phyloP scores from a whole-genome alignment of 2,329 filamentous ascomycete genomes.

The Fonsecaea monophora region DNA sequence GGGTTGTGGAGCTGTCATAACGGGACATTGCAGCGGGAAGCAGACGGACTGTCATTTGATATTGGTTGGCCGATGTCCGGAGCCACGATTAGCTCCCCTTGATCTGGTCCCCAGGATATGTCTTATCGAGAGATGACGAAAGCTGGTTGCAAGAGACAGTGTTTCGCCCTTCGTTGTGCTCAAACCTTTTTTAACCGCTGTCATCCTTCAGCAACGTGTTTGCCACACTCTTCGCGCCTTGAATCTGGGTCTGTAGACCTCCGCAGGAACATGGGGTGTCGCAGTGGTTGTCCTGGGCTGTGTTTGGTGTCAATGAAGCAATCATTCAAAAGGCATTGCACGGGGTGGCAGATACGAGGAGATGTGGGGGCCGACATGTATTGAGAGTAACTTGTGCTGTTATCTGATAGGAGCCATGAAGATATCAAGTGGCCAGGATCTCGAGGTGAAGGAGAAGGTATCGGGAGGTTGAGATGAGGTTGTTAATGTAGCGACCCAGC shows the following conservation, averaged over 20 bases:
- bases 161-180: conserved; percentile 6
- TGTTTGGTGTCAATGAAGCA: conserved; percentile 1
- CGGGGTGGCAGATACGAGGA: not conserved
- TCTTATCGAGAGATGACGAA: conserved; percentile 13
- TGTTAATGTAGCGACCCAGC: not conserved
- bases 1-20: conserved; percentile 24
- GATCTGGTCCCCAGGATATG: conserved; percentile 18
- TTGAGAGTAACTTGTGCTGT: not conserved
- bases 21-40: conserved; percentile 28
- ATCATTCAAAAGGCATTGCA: not conserved
- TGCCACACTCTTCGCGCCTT: conserved; percentile 3
- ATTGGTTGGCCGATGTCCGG: conserved; percentile 22
- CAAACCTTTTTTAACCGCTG: not conserved
- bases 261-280: not conserved
- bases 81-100: conserved; percentile 12
- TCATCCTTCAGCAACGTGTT: conserved; percentile 13
- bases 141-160: conserved; percentile 7
- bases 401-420: not conserved
- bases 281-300: not conserved
- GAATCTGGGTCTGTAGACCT: not conserved
- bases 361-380: not conserved
- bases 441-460: not conserved
- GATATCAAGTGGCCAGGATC: not conserved
- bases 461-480: not conserved
- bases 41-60: conserved; percentile 30